Base-by-base conservation (phyloP, 176 grass and related monocot species). In the Phoenix roebelenii region DNA sequence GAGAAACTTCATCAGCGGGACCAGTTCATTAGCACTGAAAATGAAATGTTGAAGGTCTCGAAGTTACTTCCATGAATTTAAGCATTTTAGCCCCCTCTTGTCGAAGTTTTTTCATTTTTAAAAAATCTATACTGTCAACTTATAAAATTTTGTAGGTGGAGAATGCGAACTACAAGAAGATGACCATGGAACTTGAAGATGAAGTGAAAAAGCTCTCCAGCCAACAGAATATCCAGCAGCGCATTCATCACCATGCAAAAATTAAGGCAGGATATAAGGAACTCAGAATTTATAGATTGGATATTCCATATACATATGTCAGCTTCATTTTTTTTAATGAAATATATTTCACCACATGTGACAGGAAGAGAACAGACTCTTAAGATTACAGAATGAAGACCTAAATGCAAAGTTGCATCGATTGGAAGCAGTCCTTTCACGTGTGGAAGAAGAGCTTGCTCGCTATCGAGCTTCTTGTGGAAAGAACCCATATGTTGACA, bases 171-270 rank as follows among this genome's bases (percentile, higher is more conserved):
- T 78, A 88, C 51, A 97, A 91, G 80, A 85, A 78, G 1, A 85
- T 75, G 35, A 82, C 85, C 22, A 48, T 80, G 54, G 80, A 85
- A 67, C 87, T 97, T 67, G 87, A 97, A 80, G 78, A 83, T 73
- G 93, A 97, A 78, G 61, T 91, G n/a, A 86, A 85, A 56, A 88
- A 84, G 58, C 67, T 91, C 22, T 82, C 70, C n/a, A 75, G 74
- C 56, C 87, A 88, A 55, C 81, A 97, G 63, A 97, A 88, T 83
- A 84, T 97, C 51, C 93, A 97, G 60, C 65, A 83, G 66, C 74
- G 78, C 48, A 90, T 96, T 29, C 85, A 96, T 85, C 92, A 96
- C 76, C 92, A 96, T 66, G 87, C 77, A 29, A 96, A 90, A 90
- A 96, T 87, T 28, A 96, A 96, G 86, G 92, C 77, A 74, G 15